Evolutionary conservation across 805 yeast species (phyloP), one percentile per base, ranked within the genome.

Genomic region (Kregervanrija pseudodelftensis): DNA sequence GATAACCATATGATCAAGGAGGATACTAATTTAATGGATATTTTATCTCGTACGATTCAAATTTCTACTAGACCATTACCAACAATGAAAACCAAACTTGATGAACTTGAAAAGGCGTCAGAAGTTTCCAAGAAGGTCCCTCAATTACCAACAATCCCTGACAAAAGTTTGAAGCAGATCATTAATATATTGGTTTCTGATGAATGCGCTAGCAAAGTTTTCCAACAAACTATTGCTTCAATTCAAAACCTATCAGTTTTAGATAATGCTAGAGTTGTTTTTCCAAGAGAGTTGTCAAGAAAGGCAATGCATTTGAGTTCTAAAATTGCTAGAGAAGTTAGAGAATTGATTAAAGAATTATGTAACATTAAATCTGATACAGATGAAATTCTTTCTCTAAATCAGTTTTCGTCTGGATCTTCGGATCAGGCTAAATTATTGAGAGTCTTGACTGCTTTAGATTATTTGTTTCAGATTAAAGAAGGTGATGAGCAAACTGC

Each of bases 401-500:
- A 76, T 28, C 78, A 77, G 53, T 86, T 90, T 57, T 85, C 93
- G 2, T 76, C 87, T 0, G 77, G 89, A 1, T 79, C 85, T 36
- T 85, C 96, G 0, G 89, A 85, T 49, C 98, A 93, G 60, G 85
- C 96, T 8, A 89, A 88, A 56, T 64, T 93, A n/a, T 67, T 91
- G 44, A 73, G 96, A 42, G 80, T 88, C 2, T 69, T 90, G 48
- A 89, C 97, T 1, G 95, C 96, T 0, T 71, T 90, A 46, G 96
- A 90, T 55, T 87, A 83, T 53, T 69, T 90, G 57, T 84, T 77
- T 60, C 87, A 81, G 42, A 58, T 69, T 0, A 65, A 67, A 55
- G 57, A 56, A 8, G 58, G 54, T 30, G 53, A 51, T 3, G 55
- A 57, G 33, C 55, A 58, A 17, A 39, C 52, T n/a, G 60, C 61